A percentile compares a stretch with the other conserved stretches of the same genome.
phyloP scores from a whole-genome alignment of 176 grass and related monocot species.

The Elymus sibiricus region DNA sequence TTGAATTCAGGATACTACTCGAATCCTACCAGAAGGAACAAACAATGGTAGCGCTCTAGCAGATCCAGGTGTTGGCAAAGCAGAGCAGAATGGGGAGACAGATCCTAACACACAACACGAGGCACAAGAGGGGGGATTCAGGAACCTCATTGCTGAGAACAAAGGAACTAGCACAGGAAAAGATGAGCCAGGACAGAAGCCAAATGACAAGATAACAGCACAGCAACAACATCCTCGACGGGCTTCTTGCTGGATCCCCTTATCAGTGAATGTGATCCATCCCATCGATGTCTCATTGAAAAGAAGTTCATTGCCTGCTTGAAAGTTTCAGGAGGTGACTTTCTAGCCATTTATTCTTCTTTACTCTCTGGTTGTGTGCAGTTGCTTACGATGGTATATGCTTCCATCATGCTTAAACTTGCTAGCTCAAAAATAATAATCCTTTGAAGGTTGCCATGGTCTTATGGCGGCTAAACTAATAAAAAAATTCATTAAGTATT shows the following conservation, averaged over 20 bases:
- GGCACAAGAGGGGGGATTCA: background rate
- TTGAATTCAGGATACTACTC: slow-evolving; percentile 29
- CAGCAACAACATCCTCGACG: background rate
- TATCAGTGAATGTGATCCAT: slow-evolving; percentile 62
- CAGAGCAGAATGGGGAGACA: background rate
- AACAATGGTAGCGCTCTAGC: background rate
- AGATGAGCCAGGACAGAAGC: slow-evolving; percentile 23
- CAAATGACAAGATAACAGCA: slow-evolving; percentile 5
- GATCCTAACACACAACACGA: slow-evolving; percentile 22
- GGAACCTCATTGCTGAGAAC: slow-evolving; percentile 17
- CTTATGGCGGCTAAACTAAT: background rate
- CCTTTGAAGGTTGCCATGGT: background rate
- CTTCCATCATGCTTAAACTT: background rate
- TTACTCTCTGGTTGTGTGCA: background rate
- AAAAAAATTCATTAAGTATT: background rate
- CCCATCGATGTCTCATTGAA: slow-evolving; percentile 59
- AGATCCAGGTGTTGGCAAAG: slow-evolving; percentile 16
- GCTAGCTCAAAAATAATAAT: background rate
- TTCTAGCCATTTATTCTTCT: slow-evolving; percentile 6
- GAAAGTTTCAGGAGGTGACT: slow-evolving; percentile 81
- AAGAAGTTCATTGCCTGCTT: slow-evolving; percentile 70
- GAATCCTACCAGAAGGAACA: background rate
- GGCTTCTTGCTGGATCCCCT: slow-evolving; percentile 37
- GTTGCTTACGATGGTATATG: background rate
- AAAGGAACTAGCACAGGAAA: slow-evolving; percentile 18